Conservation (phyloP, 2,329 filamentous ascomycete species). For the Zymoseptoria pseudotritici region DNA sequence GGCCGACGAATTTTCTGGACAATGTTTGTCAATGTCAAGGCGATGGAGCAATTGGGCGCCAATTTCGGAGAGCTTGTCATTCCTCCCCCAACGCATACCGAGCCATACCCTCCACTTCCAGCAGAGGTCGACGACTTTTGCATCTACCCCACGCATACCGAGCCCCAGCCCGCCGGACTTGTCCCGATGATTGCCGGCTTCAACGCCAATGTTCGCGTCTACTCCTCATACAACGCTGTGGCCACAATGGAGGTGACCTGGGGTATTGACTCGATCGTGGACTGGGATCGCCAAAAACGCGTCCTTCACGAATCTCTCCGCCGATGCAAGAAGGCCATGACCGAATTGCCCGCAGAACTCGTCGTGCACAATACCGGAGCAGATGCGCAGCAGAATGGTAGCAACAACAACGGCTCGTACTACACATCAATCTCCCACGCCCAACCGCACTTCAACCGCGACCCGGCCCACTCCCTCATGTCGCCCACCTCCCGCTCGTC, state of each 20-base stretch:
- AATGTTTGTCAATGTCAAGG: constrained; percentile 62
- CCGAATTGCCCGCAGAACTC: constrained; percentile 62
- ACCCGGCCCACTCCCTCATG: constrained; percentile 23
- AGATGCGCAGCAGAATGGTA: constrained; percentile 16
- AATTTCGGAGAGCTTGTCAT: constrained; percentile 66
- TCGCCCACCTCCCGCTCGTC: constrained; percentile 27
- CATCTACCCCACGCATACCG: constrained; percentile 63
- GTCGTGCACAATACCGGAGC: constrained; percentile 45
- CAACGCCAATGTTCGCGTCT: constrained; percentile 70
- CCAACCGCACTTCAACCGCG: constrained; percentile 18
- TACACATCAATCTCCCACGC: constrained; percentile 17
- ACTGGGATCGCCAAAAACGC: constrained; percentile 68
- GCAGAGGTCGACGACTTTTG: constrained; percentile 78
- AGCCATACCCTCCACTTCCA: constrained; percentile 72
- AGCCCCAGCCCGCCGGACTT: constrained; percentile 59
- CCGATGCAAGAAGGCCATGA: constrained; percentile 61
- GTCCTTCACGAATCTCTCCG: constrained; percentile 65
- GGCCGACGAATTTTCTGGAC: constrained; percentile 69
- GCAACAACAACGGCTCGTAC: constrained; percentile 18
- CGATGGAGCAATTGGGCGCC: constrained; percentile 69
- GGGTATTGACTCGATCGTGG: constrained; percentile 66
- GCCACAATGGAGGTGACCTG: constrained; percentile 77
- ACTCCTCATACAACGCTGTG: constrained; percentile 70
- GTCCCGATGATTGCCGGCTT: constrained; percentile 72
- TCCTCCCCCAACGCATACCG: constrained; percentile 64